Conservation (phyloP, 2,329 filamentous ascomycete species). For the Fusarium mangiferae region DNA sequence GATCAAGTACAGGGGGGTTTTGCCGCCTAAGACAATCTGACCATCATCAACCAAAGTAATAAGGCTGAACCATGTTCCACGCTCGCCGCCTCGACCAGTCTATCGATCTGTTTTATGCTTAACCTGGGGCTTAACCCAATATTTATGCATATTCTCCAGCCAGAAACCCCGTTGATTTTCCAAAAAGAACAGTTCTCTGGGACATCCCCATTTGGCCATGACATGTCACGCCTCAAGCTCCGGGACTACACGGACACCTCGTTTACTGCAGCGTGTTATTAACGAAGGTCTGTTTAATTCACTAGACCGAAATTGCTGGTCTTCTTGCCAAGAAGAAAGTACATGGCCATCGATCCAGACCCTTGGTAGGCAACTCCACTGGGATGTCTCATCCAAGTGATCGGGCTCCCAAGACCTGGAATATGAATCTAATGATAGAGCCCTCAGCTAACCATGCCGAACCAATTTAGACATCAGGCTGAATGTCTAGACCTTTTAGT, state of each 20-base stretch:
- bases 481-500: not conserved
- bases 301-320: too few relatives aligned
- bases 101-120: too few relatives aligned
- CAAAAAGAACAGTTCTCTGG: too few relatives aligned
- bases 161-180: not conserved
- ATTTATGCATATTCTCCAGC: not conserved
- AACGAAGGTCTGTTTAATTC: accelerated
- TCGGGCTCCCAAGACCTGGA: too few relatives aligned
- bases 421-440: accelerated
- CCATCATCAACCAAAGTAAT: too few relatives aligned
- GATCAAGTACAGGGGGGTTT: not conserved
- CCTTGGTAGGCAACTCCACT: not conserved
- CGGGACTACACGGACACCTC: not conserved
- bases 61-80: not conserved
- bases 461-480: not conserved
- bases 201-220: not conserved
- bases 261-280: not conserved
- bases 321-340: not conserved
- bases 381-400: not conserved
- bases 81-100: not conserved
- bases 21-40: not conserved
- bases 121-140: not conserved
- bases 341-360: not conserved
- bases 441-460: not conserved
- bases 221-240: too few relatives aligned